Evolutionary conservation across 1,284 basidiomycete genomes (phyloP).

Genomic region (Cutaneotrichosporon cutaneum): DNA sequence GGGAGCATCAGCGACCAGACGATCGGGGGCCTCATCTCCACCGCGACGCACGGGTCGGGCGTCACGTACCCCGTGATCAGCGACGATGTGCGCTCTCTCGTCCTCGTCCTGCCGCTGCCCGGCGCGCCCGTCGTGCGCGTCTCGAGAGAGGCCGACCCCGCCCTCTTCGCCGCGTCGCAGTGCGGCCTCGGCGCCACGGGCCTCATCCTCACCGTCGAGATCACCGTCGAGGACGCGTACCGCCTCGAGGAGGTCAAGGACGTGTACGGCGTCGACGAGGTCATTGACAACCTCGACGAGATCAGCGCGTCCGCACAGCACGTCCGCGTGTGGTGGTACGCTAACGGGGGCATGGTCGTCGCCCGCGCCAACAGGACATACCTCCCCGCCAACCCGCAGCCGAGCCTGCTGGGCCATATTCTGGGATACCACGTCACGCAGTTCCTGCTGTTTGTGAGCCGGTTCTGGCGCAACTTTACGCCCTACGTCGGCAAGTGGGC

Average conservation of each 20-base stretch:
- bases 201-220: slow-evolving; percentile 73
- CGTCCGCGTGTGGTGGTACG: slow-evolving; percentile 94
- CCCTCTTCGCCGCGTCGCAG: slow-evolving; percentile 86
- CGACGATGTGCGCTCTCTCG: slow-evolving; percentile 72
- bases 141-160: slow-evolving; percentile 57
- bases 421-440: slow-evolving; percentile 78
- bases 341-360: slow-evolving; percentile 71
- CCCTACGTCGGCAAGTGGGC: slow-evolving; percentile 50
- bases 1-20: slow-evolving; percentile 98
- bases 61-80: slow-evolving; percentile 78
- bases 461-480: slow-evolving; percentile 46
- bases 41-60: slow-evolving; percentile 92
- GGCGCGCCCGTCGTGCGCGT: slow-evolving; percentile 41
- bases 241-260: slow-evolving; percentile 74
- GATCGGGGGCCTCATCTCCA: slow-evolving; percentile 88
- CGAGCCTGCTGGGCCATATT: slow-evolving; percentile 60
- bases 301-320: slow-evolving; percentile 73
- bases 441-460: slow-evolving; percentile 66
- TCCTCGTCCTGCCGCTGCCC: slow-evolving; percentile 58
- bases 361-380: slow-evolving; percentile 71
- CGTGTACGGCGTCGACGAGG: slow-evolving; percentile 62
- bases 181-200: slow-evolving; percentile 94
- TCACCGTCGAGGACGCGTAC: slow-evolving; percentile 80
- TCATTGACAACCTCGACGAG: slow-evolving; percentile 54
- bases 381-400: slow-evolving; percentile 59